Base-by-base conservation (phyloP, 1,139 yeast genomes). In the Schizosaccharomyces versatilis region DNA sequence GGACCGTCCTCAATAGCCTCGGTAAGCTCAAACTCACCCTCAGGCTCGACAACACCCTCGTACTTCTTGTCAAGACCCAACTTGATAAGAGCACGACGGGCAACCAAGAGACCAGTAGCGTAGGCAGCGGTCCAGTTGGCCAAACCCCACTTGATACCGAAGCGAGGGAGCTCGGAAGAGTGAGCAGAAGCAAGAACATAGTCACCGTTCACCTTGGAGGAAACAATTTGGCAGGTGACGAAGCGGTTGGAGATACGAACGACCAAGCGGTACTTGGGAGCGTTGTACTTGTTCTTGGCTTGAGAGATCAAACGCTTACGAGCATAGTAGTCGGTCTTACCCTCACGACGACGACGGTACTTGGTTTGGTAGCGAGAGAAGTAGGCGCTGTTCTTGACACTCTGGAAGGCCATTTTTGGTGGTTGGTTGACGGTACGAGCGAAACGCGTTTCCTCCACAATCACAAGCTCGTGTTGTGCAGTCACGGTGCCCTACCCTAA, bases 51-150 rank as follows among this genome's bases (percentile, higher is more conserved):
- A 69, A 86, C 98, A 82, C 99, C 99, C 65, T 74, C 68, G 83
- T 90, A 90, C 72, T 95, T 84, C 79, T 93, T 95, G 74, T 88
- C 98, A 71, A 90, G 82, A 68, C 95, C 95, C 70, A 93, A 83
- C 80, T 93, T 90, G 76, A 85, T 83, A 72, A 90, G 81, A 63
- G 95, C 88, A 81, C 99, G 90, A 81, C 99, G 88, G 75, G 98
- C 98, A 71, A 90, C 83, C 72, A 90, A 80, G 67, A 90, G 79
- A 81, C 99, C 99, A 68, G 86, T 85, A 68, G 98, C 97, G 79
- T 90, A 90, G 72, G 95, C 97, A 72, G 98, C 97, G 61, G 98
- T 76, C 99, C 99, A 90, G 94, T 93, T 93, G 73, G 98, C 90
- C 73, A 90, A 82, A 84, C 99, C 99, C 76, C 85, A 95, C 71